A percentile compares a stretch with the other conserved stretches of the same genome.
Evolutionary conservation across 1,139 yeast species (phyloP).

Genomic region (Maudiozyma humilis): DNA sequence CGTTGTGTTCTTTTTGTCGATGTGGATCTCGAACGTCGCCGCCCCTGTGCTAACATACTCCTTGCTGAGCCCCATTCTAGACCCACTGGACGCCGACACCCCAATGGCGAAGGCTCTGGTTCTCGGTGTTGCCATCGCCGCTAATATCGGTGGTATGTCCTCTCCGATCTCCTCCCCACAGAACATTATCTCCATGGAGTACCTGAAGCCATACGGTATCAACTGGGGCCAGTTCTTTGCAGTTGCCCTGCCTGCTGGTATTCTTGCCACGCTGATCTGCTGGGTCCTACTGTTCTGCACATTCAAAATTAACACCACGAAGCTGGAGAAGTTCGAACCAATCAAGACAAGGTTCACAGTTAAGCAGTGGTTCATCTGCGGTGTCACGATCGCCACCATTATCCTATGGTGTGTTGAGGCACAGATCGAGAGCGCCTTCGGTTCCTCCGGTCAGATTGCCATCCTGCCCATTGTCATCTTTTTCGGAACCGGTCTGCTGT

Average conservation of each 20-base stretch:
- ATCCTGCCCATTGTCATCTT: slow-evolving; percentile 57
- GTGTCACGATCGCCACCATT: slow-evolving; percentile 47
- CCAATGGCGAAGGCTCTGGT: slow-evolving; percentile 57
- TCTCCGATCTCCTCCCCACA: slow-evolving; percentile 79
- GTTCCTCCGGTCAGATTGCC: slow-evolving; percentile 66
- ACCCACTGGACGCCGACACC: slow-evolving; percentile 54
- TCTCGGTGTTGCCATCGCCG: slow-evolving; percentile 63
- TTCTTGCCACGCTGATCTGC: slow-evolving; percentile 43
- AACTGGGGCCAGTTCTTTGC: slow-evolving; percentile 77
- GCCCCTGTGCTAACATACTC: slow-evolving; percentile 70
- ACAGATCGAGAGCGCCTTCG: slow-evolving; percentile 46
- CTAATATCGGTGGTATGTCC: slow-evolving; percentile 71
- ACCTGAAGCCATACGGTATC: slow-evolving; percentile 52
- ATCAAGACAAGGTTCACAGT: slow-evolving; percentile 52
- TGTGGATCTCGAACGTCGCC: slow-evolving; percentile 78
- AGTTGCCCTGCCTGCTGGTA: slow-evolving; percentile 56
- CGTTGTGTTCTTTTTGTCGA: slow-evolving; percentile 59
- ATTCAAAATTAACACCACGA: slow-evolving; percentile 40
- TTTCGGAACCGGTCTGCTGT: slow-evolving; percentile 61
- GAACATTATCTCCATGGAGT: slow-evolving; percentile 64
- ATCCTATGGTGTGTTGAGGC: slow-evolving; percentile 65
- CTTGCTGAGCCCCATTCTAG: slow-evolving; percentile 53
- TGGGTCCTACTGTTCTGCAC: slow-evolving; percentile 55
- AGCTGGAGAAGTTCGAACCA: slow-evolving; percentile 43
- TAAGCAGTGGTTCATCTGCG: slow-evolving; percentile 55